phyloP scores from a whole-genome alignment of 495 filamentous ascomycete species.

The Podospora pseudoanserina region DNA sequence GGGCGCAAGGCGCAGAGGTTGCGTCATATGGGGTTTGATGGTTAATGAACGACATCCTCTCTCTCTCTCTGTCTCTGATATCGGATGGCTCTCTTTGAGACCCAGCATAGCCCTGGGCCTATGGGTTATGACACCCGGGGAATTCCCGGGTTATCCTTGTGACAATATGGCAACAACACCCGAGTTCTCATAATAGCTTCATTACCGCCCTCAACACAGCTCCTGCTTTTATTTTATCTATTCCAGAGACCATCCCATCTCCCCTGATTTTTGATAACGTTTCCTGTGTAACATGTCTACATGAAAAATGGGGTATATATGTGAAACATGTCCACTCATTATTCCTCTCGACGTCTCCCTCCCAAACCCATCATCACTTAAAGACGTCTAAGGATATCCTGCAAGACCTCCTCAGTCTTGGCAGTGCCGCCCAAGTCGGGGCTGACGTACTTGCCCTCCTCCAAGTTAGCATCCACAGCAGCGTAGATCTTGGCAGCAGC shows the following conservation, averaged over 20 bases:
- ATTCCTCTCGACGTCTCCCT: background rate
- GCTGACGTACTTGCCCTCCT: slow-evolving; percentile 74
- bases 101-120: background rate
- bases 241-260: slow-evolving; percentile 14
- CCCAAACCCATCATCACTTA: slow-evolving; percentile 36
- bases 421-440: slow-evolving; percentile 91
- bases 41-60: slow-evolving; percentile 9
- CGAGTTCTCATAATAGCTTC: background rate
- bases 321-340: slow-evolving; percentile 4
- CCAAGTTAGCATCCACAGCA: slow-evolving; percentile 88
- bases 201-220: background rate
- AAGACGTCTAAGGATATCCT: slow-evolving; percentile 82
- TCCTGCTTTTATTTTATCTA: slow-evolving; percentile 18
- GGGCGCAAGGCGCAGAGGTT: background rate
- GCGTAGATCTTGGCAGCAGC: slow-evolving; percentile 86
- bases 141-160: background rate
- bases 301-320: slow-evolving; percentile 21
- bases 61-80: slow-evolving; percentile 11
- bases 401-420: slow-evolving; percentile 80
- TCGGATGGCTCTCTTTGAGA: background rate
- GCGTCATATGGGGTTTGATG: background rate
- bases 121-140: background rate
- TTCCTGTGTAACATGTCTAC: slow-evolving; percentile 8
- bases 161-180: background rate
- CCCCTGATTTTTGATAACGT: background rate